Conservation (phyloP, 768 basidiomycete species). For the Pulveroboletus frians region DNA sequence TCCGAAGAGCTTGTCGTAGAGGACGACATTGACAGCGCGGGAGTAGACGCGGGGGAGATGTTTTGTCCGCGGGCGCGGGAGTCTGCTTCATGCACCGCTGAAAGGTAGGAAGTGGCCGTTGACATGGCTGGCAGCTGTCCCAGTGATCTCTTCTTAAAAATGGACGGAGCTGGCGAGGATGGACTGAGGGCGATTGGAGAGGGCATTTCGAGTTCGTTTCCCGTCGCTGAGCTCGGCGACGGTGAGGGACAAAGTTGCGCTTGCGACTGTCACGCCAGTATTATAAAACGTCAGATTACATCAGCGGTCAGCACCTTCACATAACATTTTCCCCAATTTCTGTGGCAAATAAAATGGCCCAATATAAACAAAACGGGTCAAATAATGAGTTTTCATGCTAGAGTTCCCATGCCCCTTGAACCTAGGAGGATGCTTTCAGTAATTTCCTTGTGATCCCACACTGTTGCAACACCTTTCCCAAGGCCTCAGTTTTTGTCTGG, state of each 20-base stretch:
- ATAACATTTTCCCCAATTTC: slow-evolving; percentile 1
- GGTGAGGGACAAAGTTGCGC: slow-evolving; percentile 7
- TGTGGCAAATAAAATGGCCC: neutral
- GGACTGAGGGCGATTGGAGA: slow-evolving; percentile 65
- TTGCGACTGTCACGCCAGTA: slow-evolving; percentile 15
- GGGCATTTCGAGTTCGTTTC: slow-evolving; percentile 29
- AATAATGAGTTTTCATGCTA: too few species aligned
- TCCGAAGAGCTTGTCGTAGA: slow-evolving; percentile 65
- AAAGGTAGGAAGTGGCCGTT: slow-evolving; percentile 55
- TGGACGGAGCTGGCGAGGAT: slow-evolving; percentile 46
- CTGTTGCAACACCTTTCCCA: too few species aligned
- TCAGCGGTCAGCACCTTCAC: slow-evolving; percentile 14
- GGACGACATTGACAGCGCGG: slow-evolving; percentile 70
- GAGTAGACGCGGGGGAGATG: slow-evolving; percentile 55
- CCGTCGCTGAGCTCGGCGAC: slow-evolving; percentile 10
- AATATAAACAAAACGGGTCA: too few species aligned
- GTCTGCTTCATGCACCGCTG: slow-evolving; percentile 60
- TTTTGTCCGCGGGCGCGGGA: slow-evolving; percentile 53
- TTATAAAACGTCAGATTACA: slow-evolving; percentile 22
- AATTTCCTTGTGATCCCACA: too few species aligned
- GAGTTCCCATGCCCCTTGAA: too few species aligned
- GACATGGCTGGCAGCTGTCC: slow-evolving; percentile 36
- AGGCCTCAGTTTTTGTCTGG: too few species aligned
- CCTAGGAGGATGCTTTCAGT: too few species aligned
- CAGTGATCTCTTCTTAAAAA: slow-evolving; percentile 53